These are phyloP conservation scores for Boletellus deceptivus DNA, from an alignment of 1,284 basidiomycete genomes.

Conservation along the genomic window DNA sequence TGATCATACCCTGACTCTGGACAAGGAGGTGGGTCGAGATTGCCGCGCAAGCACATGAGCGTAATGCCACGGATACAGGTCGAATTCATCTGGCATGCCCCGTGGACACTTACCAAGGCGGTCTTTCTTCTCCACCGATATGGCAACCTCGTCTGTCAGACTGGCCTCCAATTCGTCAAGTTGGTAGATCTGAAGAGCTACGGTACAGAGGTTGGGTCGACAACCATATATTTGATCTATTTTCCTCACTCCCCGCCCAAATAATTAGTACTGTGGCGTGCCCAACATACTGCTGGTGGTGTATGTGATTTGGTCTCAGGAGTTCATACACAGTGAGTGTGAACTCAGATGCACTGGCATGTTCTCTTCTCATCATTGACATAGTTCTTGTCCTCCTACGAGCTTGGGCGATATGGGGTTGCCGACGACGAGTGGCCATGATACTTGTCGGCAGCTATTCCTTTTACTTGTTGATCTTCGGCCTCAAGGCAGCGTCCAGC, in stretches of 20 bases:
- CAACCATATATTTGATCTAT: background rate
- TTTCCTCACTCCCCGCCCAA: background rate
- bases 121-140: background rate
- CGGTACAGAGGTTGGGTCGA: too few relatives aligned
- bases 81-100: background rate
- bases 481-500: background rate
- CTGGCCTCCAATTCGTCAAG: background rate
- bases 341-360: background rate
- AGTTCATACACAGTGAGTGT: background rate
- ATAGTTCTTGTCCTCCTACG: background rate
- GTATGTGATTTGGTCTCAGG: background rate
- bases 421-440: background rate
- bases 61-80: background rate
- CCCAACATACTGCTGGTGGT: background rate
- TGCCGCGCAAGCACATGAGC: background rate
- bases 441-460: background rate
- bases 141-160: background rate
- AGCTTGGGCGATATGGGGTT: background rate
- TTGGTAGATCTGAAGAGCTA: background rate
- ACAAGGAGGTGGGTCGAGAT: background rate
- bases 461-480: background rate
- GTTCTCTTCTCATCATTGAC: background rate
- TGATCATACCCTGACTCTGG: background rate
- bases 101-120: background rate
- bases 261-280: background rate